Evolutionary conservation across 83 land plant species (phyloP), one percentile per base, ranked within the genome.

Genomic region (Picea abies): DNA sequence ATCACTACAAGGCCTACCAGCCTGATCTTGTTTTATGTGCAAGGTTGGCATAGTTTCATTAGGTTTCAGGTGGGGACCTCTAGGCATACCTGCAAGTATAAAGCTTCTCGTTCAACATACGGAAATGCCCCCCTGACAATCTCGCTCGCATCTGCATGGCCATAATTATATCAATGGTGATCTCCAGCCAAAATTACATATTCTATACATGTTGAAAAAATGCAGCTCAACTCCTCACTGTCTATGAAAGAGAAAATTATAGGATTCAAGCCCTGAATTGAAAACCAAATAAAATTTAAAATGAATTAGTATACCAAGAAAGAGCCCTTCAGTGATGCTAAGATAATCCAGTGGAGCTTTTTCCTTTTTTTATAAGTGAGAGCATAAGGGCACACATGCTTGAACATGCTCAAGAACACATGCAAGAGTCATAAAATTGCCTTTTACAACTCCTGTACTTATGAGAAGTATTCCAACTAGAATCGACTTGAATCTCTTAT

Each of bases 91-190:
- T 92, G 95, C 98, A 92, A 73, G 99, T 97, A 82, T 97, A 97
- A 62, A 97, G 89, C 85, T 88, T 91, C 85, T 97, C 98, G 76
- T 97, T 97, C 52, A 97, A 63, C 98, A 93, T 97, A 65, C 99
- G 92, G 68, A 97, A 97, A 79, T 90, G 94, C 5, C 99, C 96
- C 22, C 99, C 99, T 11, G 93, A 84, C 37, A 95, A 83, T 81
- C 92, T 87, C 3, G 89, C 89, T 80, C 87, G 85, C 95, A 97
- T 95, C 99, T 97, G 91, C 85, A 84, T 32, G 78, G 29, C 25
- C 76, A 83, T 16, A 44, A 60, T 37, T 68, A 29, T 69, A 4
- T 39, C 56, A 49, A 12, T 52, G 23, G 35, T 56, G 32, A 76
- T 17, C 35, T 12, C 61, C 60, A 76, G 56, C 56, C 35, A n/a